Percentiles rank a stretch among this genome's conserved stretches.
phyloP scores from a whole-genome alignment of 176 grass and related monocot species.

The Chloris gayana region DNA sequence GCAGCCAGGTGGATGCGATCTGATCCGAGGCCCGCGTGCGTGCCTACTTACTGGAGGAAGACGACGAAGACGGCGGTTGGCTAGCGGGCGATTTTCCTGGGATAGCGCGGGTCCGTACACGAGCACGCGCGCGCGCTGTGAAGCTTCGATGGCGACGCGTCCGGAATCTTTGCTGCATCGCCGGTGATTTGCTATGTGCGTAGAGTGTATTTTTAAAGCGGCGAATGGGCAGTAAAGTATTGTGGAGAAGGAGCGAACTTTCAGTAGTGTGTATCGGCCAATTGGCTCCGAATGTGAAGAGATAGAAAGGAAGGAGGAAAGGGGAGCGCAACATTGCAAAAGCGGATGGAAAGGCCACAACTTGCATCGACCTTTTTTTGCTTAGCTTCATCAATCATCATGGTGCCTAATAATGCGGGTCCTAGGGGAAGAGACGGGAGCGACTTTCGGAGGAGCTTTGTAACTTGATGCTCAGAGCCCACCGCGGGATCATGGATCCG shows the following conservation, averaged over 20 bases:
- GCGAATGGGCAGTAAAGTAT: background rate
- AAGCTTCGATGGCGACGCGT: constrained; percentile 12
- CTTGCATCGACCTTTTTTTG: too few species aligned
- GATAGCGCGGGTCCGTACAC: background rate
- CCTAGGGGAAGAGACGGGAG: too few species aligned
- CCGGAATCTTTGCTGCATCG: background rate
- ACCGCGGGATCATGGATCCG: too few species aligned
- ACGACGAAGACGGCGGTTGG: background rate
- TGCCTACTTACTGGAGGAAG: background rate
- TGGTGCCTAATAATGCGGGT: too few species aligned
- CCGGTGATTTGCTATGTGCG: background rate
- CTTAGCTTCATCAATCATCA: too few species aligned
- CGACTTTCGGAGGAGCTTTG: too few species aligned
- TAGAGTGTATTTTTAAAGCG: background rate
- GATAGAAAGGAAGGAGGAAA: background rate
- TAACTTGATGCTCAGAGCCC: too few species aligned
- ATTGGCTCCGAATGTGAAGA: background rate
- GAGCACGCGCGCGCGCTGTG: background rate
- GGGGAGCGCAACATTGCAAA: too few species aligned
- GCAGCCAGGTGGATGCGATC: background rate
- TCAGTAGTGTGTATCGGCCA: background rate
- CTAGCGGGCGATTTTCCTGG: background rate
- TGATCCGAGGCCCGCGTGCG: background rate
- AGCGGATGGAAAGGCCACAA: too few species aligned
- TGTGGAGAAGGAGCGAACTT: background rate